Percentiles rank a stretch among this genome's conserved stretches.
Evolutionary conservation across 345 rosid species (phyloP).

Genomic region (Streptanthus diversifolius): DNA sequence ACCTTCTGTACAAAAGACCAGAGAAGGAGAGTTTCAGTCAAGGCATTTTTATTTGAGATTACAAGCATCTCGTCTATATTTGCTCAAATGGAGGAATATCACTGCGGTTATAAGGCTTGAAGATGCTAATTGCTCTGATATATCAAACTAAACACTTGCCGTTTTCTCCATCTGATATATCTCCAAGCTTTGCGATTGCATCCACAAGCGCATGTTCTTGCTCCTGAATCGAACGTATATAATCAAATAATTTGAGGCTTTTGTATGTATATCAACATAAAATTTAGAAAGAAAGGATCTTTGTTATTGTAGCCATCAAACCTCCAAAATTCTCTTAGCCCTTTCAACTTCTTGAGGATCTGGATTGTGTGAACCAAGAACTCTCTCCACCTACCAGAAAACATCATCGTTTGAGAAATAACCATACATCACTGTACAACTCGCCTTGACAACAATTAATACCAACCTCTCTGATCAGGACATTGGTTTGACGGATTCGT

Average conservation of each 20-base stretch:
- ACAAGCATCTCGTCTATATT: not conserved
- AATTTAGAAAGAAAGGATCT: not conserved
- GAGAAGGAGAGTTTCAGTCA: not conserved
- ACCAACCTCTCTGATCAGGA: slow-evolving; percentile 66
- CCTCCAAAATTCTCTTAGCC: slow-evolving; percentile 78
- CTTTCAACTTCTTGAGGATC: slow-evolving; percentile 77
- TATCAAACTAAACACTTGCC: slow-evolving; percentile 39
- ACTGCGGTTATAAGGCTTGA: not conserved
- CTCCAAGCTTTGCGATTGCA: slow-evolving; percentile 69
- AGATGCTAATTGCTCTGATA: not conserved
- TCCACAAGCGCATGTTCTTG: slow-evolving; percentile 74
- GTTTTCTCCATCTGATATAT: slow-evolving; percentile 69
- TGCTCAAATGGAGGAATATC: not conserved
- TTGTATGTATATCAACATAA: not conserved
- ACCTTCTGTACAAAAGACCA: slow-evolving; percentile 26
- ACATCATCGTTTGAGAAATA: not conserved
- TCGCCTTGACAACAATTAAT: not conserved
- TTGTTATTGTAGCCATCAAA: slow-evolving; percentile 32
- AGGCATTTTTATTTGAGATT: not conserved
- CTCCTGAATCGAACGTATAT: slow-evolving; percentile 44
- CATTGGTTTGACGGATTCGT: slow-evolving; percentile 69
- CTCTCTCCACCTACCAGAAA: slow-evolving; percentile 68
- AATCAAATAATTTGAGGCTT: not conserved
- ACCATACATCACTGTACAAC: not conserved
- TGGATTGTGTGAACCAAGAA: slow-evolving; percentile 56